Evolutionary conservation across 768 basidiomycete genomes (phyloP).

Genomic region (Lanmaoa rubissima): DNA sequence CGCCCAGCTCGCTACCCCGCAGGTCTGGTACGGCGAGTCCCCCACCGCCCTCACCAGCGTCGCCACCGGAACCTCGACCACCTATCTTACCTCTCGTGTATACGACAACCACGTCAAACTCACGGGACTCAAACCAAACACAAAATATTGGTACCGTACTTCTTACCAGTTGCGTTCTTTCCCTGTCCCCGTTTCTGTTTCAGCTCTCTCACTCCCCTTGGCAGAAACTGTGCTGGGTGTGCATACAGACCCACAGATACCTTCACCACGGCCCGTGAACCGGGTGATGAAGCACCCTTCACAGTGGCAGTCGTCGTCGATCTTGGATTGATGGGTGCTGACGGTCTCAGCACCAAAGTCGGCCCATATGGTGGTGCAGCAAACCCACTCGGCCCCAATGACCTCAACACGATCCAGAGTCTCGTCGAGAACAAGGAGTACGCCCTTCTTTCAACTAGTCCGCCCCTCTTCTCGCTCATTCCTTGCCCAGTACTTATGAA

Average conservation of each 20-base stretch:
- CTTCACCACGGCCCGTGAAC: constrained; percentile 22
- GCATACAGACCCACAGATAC: constrained; percentile 26
- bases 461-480: not conserved
- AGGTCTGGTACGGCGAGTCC: constrained; percentile 27
- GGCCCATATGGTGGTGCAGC: constrained; percentile 23
- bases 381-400: constrained; percentile 24
- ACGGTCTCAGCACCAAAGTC: constrained; percentile 30
- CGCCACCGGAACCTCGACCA: constrained; percentile 20
- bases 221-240: constrained; percentile 27
- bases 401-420: constrained; percentile 31
- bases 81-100: constrained; percentile 26
- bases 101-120: constrained; percentile 30
- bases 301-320: constrained; percentile 26
- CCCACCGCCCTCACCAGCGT: constrained; percentile 19
- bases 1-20: constrained; percentile 18
- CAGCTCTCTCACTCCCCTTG: not conserved
- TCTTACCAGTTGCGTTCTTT: constrained; percentile 23
- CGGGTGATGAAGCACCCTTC: constrained; percentile 21
- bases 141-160: constrained; percentile 28
- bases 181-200: not conserved
- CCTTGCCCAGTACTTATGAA: constrained; percentile 19
- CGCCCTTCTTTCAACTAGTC: not conserved
- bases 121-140: constrained; percentile 22
- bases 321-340: constrained; percentile 29
- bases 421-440: constrained; percentile 29